Percentiles rank a stretch among this genome's conserved stretches.
phyloP scores from a whole-genome alignment of 805 yeast genomes.

The Candida arabinofermentans region DNA sequence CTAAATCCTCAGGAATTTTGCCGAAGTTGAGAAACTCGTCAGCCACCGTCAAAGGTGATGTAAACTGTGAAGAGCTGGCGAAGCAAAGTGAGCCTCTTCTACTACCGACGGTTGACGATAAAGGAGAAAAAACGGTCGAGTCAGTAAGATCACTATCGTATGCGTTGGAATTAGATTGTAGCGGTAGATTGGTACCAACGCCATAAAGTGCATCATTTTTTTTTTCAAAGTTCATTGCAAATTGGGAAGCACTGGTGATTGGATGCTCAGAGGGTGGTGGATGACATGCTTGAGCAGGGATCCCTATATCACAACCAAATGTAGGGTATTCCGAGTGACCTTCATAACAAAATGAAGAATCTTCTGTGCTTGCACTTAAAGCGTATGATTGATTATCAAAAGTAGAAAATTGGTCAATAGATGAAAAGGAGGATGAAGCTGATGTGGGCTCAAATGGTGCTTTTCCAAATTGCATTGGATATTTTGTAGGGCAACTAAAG shows the following conservation, averaged over 20 bases:
- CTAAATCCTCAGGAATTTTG: background rate
- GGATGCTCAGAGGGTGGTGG: no score
- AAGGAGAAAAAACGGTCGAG: background rate
- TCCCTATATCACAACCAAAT: slow-evolving; percentile 13
- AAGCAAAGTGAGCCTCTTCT: background rate
- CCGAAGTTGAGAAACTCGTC: background rate
- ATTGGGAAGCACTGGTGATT: background rate
- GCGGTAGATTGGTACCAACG: background rate
- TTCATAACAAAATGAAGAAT: background rate
- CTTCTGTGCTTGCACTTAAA: background rate
- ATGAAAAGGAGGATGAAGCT: no score
- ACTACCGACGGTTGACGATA: background rate
- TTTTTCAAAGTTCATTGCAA: background rate
- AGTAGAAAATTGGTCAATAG: background rate
- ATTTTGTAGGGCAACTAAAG: background rate
- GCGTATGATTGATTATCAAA: background rate
- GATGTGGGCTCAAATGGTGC: no score
- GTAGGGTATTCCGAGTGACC: background rate
- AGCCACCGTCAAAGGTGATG: background rate
- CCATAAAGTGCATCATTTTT: background rate
- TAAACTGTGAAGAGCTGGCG: background rate
- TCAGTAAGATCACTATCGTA: background rate
- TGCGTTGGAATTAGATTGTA: background rate
- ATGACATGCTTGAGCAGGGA: slow-evolving; percentile 22
- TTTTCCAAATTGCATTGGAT: no score